Conservation (phyloP, 1,284 basidiomycete genomes). For the Afroboletus lepidellus region DNA sequence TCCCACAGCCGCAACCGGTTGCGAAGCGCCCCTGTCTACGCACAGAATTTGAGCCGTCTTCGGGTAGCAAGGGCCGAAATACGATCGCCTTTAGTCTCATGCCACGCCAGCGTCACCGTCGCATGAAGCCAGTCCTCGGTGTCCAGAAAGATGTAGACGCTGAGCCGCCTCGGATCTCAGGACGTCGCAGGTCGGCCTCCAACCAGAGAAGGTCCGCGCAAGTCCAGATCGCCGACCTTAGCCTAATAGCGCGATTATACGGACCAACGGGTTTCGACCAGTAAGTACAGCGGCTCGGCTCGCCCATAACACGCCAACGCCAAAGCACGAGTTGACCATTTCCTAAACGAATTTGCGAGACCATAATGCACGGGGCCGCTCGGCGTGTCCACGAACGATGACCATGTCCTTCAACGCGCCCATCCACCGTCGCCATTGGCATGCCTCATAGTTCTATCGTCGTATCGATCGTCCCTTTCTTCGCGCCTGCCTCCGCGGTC, state of each 20-base stretch:
- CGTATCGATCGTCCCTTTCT: slow-evolving; percentile 74
- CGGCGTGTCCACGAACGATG: slow-evolving; percentile 40
- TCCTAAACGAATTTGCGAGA: slow-evolving; percentile 39
- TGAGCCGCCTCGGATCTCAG: slow-evolving; percentile 24
- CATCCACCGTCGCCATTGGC: slow-evolving; percentile 73
- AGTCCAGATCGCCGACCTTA: slow-evolving; percentile 32
- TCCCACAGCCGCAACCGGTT: slow-evolving; percentile 9
- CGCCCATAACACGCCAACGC: slow-evolving; percentile 39
- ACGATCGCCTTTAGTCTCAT: slow-evolving; percentile 9
- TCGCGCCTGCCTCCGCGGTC: slow-evolving; percentile 64
- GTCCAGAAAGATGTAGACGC: slow-evolving; percentile 5
- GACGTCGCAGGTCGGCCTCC: slow-evolving; percentile 10
- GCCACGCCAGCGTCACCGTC: slow-evolving; percentile 8
- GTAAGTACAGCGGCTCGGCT: slow-evolving; percentile 41
- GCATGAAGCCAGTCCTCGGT: slow-evolving; percentile 14
- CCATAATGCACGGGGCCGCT: slow-evolving; percentile 46
- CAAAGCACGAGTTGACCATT: slow-evolving; percentile 40
- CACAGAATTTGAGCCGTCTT: slow-evolving; percentile 1
- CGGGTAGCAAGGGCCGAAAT: neutral
- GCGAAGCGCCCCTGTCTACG: slow-evolving; percentile 11
- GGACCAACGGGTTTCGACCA: slow-evolving; percentile 41
- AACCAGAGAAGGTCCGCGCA: slow-evolving; percentile 21
- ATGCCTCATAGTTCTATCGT: slow-evolving; percentile 67
- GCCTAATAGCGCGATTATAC: slow-evolving; percentile 34
- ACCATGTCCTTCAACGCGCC: slow-evolving; percentile 52